phyloP scores from a whole-genome alignment of 441 rosid genomes.

The Bocquillonia castaneifolia region DNA sequence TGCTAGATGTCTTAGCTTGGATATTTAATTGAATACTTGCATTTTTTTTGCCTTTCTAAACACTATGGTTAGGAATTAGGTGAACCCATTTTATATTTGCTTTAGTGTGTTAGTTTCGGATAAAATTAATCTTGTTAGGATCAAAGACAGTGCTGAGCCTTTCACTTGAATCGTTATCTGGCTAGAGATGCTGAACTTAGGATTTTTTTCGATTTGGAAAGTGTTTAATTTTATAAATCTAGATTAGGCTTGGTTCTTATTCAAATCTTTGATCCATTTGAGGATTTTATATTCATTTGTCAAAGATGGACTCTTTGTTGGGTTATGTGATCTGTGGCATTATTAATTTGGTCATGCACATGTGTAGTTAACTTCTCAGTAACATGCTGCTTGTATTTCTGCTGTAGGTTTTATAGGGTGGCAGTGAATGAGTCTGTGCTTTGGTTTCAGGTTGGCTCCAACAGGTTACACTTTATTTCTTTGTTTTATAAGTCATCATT shows the following conservation, averaged over 20 bases:
- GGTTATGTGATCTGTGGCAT: background rate
- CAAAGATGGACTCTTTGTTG: background rate
- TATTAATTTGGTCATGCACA: background rate
- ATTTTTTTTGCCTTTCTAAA: background rate
- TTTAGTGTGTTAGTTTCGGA: background rate
- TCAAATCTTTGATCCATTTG: background rate
- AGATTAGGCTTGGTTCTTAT: background rate
- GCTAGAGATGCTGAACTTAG: background rate
- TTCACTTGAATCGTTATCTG: background rate
- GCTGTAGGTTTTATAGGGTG: constrained; percentile 74
- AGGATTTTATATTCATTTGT: background rate
- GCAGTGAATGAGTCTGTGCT: constrained; percentile 54
- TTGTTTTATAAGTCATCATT: constrained; percentile 24
- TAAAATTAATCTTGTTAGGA: background rate
- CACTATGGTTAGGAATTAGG: background rate
- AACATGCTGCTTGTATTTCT: constrained; percentile 12
- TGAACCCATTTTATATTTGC: background rate
- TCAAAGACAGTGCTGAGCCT: background rate
- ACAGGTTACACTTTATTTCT: constrained; percentile 67
- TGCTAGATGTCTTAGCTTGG: too few relatives aligned
- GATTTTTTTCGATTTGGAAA: too few relatives aligned
- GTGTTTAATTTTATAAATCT: background rate
- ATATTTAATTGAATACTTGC: background rate
- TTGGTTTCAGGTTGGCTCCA: constrained; percentile 99
- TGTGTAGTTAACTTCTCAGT: constrained; percentile 16